Evolutionary conservation across 192 early-diverging fungal species (phyloP), one percentile per base, ranked within the genome.

Genomic region (Rhizoclosmatium sp.): DNA sequence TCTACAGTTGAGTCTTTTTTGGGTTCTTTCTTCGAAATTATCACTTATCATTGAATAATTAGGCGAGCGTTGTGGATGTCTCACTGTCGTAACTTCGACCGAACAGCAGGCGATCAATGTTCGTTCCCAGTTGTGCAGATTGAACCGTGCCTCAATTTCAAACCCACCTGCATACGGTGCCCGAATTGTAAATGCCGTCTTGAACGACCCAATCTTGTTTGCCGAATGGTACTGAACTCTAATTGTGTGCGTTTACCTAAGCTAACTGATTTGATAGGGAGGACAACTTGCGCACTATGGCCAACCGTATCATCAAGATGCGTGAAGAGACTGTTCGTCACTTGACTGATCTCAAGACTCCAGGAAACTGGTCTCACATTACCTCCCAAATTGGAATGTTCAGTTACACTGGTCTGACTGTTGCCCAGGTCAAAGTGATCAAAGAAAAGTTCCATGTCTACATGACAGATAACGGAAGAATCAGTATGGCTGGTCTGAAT

Each of bases 381-480:
- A 80, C 90, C 4, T 91, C 93, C 65, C 98, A 99, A 85, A 98
- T 98, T 80, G 98, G 98, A 79, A 99, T 99, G 98, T 99, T 99
- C 83, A 93, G 93, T 31, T 99, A 92, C 85, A 98, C 98, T 2
- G 98, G 98, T 16, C 84, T 98, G 69, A 90, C 74, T 58, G 76
- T 88, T 90, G 85, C 71, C 77, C 97, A 99, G 83, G 94, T 94
- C 75, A 89, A 91, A 75, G 89, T 89, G 2, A 85, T 99, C 71
- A 90, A 89, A 64, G 89, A 93, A 46, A 91, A 97, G 85, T 95
- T 93, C 82, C 97, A 98, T 78, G 86, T 98, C 71, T 99, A 98
- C 82, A 78, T 99, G 87, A 97, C 95, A 16, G 93, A 94, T 58
- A 95, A 97, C 80, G 98, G 98, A 54, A 92, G 98, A 64, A 97